Evolutionary conservation across 2,329 filamentous ascomycete species (phyloP).

Genomic region (Xenosphaeropsis pyriputrescens): DNA sequence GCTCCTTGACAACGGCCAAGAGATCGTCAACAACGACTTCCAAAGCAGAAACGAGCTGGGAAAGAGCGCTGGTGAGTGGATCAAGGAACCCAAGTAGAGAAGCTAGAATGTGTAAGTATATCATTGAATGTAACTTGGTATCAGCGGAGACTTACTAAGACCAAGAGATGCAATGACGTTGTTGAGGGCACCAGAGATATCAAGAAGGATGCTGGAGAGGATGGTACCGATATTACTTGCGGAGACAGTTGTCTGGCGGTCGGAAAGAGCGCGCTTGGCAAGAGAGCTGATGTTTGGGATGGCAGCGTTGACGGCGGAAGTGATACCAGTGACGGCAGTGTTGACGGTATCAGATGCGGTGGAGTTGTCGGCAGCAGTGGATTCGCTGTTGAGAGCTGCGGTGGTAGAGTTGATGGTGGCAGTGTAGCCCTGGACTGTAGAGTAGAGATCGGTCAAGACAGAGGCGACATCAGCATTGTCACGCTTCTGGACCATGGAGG

Average conservation of each 20-base stretch:
- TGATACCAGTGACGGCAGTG: not conserved
- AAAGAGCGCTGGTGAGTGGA: not conserved
- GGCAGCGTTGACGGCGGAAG: not conserved
- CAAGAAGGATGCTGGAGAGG: not conserved
- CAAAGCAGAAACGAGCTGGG: not conserved
- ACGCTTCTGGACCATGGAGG: not conserved
- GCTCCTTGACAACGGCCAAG: not conserved
- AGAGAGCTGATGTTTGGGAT: not conserved
- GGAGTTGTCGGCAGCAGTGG: not conserved
- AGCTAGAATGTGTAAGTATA: not conserved
- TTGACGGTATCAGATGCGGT: not conserved
- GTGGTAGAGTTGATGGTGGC: not conserved
- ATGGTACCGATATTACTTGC: not conserved
- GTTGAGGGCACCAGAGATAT: not conserved
- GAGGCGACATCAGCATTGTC: not conserved
- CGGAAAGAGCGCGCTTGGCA: not conserved
- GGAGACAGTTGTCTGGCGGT: not conserved
- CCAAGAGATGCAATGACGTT: not conserved
- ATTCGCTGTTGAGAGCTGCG: not conserved
- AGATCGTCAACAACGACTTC: not conserved
- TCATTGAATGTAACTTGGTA: not conserved
- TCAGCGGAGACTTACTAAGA: not conserved
- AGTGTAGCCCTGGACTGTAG: not conserved
- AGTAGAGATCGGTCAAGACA: not conserved
- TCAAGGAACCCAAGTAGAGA: not conserved